These are phyloP conservation scores for Trichosporon ovoides DNA, from an alignment of 1,284 basidiomycete genomes.

Conservation along the genomic window DNA sequence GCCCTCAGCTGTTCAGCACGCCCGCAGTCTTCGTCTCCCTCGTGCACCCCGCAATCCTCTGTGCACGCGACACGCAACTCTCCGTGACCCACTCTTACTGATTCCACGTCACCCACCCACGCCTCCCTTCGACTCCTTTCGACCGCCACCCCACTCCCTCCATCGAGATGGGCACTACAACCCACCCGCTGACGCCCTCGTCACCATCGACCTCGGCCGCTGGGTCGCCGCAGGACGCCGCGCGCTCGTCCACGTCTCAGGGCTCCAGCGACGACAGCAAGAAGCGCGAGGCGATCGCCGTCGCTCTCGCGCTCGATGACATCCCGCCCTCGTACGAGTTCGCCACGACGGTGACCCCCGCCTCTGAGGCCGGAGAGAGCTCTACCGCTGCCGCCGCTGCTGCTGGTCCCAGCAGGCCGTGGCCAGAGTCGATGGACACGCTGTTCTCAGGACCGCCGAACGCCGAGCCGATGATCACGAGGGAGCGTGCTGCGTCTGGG, in stretches of 20 bases:
- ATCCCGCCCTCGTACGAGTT: slow-evolving; percentile 35
- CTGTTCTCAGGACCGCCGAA: slow-evolving; percentile 33
- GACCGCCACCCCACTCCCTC: no score
- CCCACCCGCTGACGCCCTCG: no score
- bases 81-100: no score
- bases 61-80: no score
- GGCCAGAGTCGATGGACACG: slow-evolving; percentile 22
- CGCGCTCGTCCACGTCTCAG: background rate
- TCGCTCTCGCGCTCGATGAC: slow-evolving; percentile 20
- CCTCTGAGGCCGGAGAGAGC: slow-evolving; percentile 1
- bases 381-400: background rate
- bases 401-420: slow-evolving; percentile 1
- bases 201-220: no score
- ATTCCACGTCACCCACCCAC: no score
- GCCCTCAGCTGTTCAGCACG: no score
- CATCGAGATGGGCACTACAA: no score
- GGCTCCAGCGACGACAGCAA: background rate
- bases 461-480: slow-evolving; percentile 28
- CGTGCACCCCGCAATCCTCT: no score
- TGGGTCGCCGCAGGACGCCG: no score
- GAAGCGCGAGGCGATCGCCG: slow-evolving; percentile 8
- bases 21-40: no score
- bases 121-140: no score
- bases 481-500: slow-evolving; percentile 8
- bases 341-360: slow-evolving; percentile 2